Conservation (phyloP, 306 rosid species). For the Prunus mira region DNA sequence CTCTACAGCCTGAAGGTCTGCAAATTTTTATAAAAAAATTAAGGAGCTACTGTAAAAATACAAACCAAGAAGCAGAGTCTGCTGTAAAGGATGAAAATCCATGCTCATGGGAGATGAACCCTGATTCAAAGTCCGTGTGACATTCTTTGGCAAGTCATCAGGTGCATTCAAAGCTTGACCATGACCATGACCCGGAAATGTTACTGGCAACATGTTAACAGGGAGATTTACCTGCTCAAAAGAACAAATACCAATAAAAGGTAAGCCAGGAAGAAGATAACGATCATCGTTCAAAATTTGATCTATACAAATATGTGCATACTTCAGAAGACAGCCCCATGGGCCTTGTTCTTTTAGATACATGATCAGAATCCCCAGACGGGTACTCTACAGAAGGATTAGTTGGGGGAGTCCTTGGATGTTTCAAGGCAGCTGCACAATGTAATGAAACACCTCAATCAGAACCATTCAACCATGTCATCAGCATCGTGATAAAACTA, state of each 20-base stretch:
- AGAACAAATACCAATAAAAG: conserved; percentile 13
- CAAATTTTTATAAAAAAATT: background rate
- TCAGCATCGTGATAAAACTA: conserved; percentile 13
- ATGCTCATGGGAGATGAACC: conserved; percentile 99
- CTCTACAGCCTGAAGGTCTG: background rate
- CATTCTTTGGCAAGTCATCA: conserved; percentile 85
- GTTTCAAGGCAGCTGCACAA: conserved; percentile 83
- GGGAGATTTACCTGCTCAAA: conserved; percentile 82
- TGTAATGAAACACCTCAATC: conserved; percentile 24
- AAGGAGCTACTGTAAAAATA: conserved; percentile 12
- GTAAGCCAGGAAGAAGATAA: background rate
- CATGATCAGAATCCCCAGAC: conserved; percentile 88
- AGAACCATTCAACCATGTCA: conserved; percentile 4
- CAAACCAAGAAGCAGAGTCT: conserved; percentile 88
- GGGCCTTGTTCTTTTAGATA: conserved; percentile 83
- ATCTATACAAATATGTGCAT: conserved; percentile 14
- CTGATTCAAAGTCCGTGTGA: conserved; percentile 71
- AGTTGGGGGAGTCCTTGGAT: conserved; percentile 93
- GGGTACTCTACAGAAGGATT: conserved; percentile 90
- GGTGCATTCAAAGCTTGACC: conserved; percentile 74
- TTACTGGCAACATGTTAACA: conserved; percentile 74
- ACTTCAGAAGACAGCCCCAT: conserved; percentile 92
- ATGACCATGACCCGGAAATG: conserved; percentile 79
- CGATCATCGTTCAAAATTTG: background rate
- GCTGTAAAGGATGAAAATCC: conserved; percentile 97